Evolutionary conservation across 164 flowering plant species (phyloP).

Genomic region (Dillenia turbinata): DNA sequence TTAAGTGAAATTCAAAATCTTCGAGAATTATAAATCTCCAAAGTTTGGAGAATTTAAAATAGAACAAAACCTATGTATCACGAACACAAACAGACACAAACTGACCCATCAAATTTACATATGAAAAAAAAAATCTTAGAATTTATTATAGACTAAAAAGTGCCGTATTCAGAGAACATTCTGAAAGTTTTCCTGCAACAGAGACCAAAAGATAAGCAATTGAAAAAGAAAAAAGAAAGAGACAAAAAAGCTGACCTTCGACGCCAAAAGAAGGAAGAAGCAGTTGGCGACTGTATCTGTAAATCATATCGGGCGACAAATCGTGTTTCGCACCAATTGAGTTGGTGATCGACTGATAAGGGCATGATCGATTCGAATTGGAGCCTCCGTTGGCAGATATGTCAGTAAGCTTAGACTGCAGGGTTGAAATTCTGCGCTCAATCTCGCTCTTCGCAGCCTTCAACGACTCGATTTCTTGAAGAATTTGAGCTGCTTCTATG

Average conservation of each 20-base stretch:
- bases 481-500: conserved; percentile 28
- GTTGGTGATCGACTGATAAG: conserved; percentile 11
- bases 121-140: too few relatives aligned
- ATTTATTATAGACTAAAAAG: too few relatives aligned
- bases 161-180: too few relatives aligned
- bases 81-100: too few relatives aligned
- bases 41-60: too few relatives aligned
- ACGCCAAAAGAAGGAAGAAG: conserved; percentile 87
- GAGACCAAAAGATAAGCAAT: neutral
- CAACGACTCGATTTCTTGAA: conserved; percentile 45
- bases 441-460: conserved; percentile 41
- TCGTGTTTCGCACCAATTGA: conserved; percentile 19
- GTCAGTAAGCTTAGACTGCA: conserved; percentile 49
- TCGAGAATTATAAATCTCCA: too few relatives aligned
- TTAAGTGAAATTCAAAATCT: too few relatives aligned
- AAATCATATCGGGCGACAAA: conserved; percentile 48
- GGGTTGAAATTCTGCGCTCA: conserved; percentile 50
- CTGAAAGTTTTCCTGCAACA: too few relatives aligned
- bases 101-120: too few relatives aligned
- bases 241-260: conserved; percentile 34
- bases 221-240: neutral
- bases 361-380: conserved; percentile 11
- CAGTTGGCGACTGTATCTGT: conserved; percentile 87
- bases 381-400: conserved; percentile 8
- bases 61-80: too few relatives aligned